These are phyloP conservation scores for Acanthamoeba healyi DNA, from an alignment of 208 protist species.

Conservation along the genomic window DNA sequence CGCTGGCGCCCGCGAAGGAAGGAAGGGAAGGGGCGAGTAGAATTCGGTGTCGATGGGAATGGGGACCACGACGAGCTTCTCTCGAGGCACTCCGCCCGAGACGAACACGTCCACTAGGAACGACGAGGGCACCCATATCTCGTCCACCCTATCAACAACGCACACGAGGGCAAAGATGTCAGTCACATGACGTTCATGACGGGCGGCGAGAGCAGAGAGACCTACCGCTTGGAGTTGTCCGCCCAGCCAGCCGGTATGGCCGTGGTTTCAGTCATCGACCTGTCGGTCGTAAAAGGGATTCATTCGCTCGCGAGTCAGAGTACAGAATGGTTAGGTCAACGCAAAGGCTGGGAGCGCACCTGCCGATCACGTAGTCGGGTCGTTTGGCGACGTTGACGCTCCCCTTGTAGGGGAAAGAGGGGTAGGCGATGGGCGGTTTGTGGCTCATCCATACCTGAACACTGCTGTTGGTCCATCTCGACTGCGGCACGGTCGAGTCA, in stretches of 20 bases:
- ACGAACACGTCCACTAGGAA: slow-evolving; percentile 75
- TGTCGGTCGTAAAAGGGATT: neutral
- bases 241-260: slow-evolving; percentile 59
- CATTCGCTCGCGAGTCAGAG: neutral
- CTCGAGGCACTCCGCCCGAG: slow-evolving; percentile 52
- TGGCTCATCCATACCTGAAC: slow-evolving; percentile 73
- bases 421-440: slow-evolving; percentile 69
- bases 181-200: neutral
- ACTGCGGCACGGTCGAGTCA: neutral
- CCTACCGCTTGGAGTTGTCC: neutral
- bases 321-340: no score
- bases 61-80: slow-evolving; percentile 68
- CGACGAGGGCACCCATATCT: slow-evolving; percentile 79
- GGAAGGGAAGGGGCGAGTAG: slow-evolving; percentile 63
- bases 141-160: slow-evolving; percentile 18
- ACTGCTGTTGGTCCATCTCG: neutral
- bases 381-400: neutral
- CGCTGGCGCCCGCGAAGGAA: neutral
- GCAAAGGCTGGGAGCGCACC: neutral
- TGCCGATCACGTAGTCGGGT: slow-evolving; percentile 19
- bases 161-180: neutral
- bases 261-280: slow-evolving; percentile 67
- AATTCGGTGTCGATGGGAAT: slow-evolving; percentile 76
- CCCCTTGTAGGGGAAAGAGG: slow-evolving; percentile 64
- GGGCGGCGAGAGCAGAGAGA: neutral